These are phyloP conservation scores for Polyporus arcularius DNA, from an alignment of 768 basidiomycete genomes.

Conservation along the genomic window DNA sequence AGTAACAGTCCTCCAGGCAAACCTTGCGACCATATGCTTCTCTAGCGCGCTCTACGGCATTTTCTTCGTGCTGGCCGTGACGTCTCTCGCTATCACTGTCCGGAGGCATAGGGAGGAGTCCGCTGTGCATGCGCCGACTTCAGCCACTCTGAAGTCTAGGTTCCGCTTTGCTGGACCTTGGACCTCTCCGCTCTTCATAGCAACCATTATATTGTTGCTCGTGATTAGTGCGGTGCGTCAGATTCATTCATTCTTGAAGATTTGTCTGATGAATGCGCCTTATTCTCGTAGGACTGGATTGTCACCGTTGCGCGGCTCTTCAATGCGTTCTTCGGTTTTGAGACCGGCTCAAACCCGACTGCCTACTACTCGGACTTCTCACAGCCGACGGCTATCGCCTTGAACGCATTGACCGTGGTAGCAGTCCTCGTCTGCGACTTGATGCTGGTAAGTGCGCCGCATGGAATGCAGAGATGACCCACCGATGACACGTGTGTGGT, in stretches of 20 bases:
- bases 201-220: neutral
- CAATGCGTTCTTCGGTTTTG: slow-evolving; percentile 1
- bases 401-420: neutral
- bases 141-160: neutral
- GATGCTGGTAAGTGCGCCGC: neutral
- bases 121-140: too few relatives aligned
- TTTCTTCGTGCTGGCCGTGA: neutral
- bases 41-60: slow-evolving; percentile 5
- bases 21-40: slow-evolving; percentile 4
- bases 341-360: neutral
- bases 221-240: neutral
- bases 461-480: too few relatives aligned
- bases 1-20: neutral
- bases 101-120: neutral
- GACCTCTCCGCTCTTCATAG: neutral
- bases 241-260: too few relatives aligned
- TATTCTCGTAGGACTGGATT: slow-evolving; percentile 5
- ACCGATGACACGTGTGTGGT: neutral
- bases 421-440: neutral
- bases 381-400: slow-evolving; percentile 1
- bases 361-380: slow-evolving; percentile 1
- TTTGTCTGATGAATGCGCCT: neutral
- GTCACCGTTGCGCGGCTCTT: slow-evolving; percentile 4
- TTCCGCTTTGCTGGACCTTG: neutral
- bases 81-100: neutral